Evolutionary conservation across 495 filamentous ascomycete species (phyloP).

Genomic region (Daldinia grandis): DNA sequence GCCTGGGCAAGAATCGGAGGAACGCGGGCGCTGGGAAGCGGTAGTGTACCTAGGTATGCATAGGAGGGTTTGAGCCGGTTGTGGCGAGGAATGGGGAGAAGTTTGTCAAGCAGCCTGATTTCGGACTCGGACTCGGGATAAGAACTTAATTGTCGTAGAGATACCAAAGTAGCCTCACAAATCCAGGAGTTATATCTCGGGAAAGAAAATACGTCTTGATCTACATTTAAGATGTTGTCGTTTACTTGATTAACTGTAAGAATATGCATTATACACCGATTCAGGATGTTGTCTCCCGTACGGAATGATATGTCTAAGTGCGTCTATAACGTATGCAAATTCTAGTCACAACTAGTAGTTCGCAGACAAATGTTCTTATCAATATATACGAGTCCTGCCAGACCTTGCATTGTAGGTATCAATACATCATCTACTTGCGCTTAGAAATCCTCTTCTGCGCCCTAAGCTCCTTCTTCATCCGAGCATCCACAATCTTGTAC

Average conservation of each 20-base stretch:
- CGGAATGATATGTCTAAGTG: not conserved
- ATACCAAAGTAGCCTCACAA: constrained; percentile 20
- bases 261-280: not conserved
- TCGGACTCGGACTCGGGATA: constrained; percentile 1
- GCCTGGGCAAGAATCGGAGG: constrained; percentile 54
- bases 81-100: not conserved
- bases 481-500: constrained; percentile 98
- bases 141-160: constrained; percentile 10
- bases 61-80: not conserved
- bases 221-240: not conserved
- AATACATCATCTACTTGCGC: constrained; percentile 44
- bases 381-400: not conserved
- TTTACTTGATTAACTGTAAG: not conserved
- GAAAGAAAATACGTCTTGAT: not conserved
- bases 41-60: constrained; percentile 11
- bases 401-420: not conserved
- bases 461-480: constrained; percentile 98
- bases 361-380: not conserved
- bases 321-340: not conserved
- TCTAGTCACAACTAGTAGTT: not conserved
- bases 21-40: constrained; percentile 45
- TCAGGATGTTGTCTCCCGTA: not conserved
- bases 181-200: not conserved
- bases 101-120: not conserved
- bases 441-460: constrained; percentile 80